A percentile compares a stretch with the other conserved stretches of the same genome.
These are phyloP conservation scores for Beauveria sp. DNA, from an alignment of 2,329 filamentous ascomycete species.

Conservation along the genomic window DNA sequence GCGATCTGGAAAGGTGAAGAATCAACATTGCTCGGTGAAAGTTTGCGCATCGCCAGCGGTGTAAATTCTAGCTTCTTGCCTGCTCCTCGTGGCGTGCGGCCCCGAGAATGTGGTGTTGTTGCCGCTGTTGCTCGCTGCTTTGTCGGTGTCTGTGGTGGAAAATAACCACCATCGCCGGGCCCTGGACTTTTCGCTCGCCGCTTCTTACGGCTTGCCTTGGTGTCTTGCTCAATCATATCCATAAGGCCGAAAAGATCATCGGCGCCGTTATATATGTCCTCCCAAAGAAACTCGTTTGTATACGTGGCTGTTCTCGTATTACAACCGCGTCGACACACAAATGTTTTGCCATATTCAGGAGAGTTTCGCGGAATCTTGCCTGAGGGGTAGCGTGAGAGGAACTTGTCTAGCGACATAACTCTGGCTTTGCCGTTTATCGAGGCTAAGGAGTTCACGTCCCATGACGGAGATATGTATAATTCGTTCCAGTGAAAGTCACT, in stretches of 20 bases:
- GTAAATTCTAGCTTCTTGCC: slow-evolving; percentile 85
- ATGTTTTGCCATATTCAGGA: slow-evolving; percentile 73
- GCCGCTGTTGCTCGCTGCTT: slow-evolving; percentile 24
- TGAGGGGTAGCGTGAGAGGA: slow-evolving; percentile 61
- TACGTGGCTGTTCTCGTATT: slow-evolving; percentile 85
- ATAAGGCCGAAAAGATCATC: slow-evolving; percentile 58
- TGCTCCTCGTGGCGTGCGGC: slow-evolving; percentile 22
- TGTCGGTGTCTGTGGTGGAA: slow-evolving; percentile 30
- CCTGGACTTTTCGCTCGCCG: slow-evolving; percentile 24
- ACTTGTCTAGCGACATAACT: slow-evolving; percentile 66
- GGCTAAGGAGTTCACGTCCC: slow-evolving; percentile 76
- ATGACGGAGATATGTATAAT: slow-evolving; percentile 81
- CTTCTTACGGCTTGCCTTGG: slow-evolving; percentile 52
- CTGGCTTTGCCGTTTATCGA: slow-evolving; percentile 87
- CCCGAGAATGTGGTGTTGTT: slow-evolving; percentile 24
- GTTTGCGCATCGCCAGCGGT: slow-evolving; percentile 77
- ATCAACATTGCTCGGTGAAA: slow-evolving; percentile 67
- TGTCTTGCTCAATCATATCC: slow-evolving; percentile 60
- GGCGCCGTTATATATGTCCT: slow-evolving; percentile 66
- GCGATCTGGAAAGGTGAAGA: slow-evolving; percentile 89
- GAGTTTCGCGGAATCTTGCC: slow-evolving; percentile 67
- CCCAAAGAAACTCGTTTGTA: slow-evolving; percentile 88
- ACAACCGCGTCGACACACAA: slow-evolving; percentile 82
- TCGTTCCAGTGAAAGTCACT: slow-evolving; percentile 78
- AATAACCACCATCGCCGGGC: slow-evolving; percentile 24